A percentile compares a stretch with the other conserved stretches of the same genome.
These are phyloP conservation scores for Schizothecium vesticola DNA, from an alignment of 495 filamentous ascomycete genomes.

Conservation along the genomic window DNA sequence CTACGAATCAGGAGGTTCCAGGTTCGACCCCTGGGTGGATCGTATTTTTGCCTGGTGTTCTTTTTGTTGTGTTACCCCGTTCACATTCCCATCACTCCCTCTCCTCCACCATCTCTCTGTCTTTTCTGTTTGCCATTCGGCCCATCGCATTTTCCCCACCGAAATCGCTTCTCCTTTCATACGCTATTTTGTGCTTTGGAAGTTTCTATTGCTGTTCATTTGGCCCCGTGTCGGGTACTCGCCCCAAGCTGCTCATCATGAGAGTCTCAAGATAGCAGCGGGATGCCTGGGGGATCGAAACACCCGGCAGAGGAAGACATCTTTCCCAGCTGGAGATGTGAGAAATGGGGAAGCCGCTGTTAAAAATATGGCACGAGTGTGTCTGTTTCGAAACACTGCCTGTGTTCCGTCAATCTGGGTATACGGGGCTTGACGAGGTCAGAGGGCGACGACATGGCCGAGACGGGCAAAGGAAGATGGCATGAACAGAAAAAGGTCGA, in stretches of 20 bases:
- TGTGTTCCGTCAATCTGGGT: not conserved
- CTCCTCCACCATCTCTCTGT: not conserved
- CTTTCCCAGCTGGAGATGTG: not conserved
- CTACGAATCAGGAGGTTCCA: constrained; percentile 20
- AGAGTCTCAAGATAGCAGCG: not conserved
- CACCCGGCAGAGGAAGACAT: not conserved
- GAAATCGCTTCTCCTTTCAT: not conserved
- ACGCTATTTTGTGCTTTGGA: not conserved
- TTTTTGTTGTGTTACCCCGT: not conserved
- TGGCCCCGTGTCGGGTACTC: not conserved
- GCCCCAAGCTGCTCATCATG: not conserved
- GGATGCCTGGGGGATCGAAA: not conserved
- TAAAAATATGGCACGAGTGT: constrained; percentile 3
- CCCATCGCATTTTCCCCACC: not conserved
- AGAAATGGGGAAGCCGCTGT: not conserved
- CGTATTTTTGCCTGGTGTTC: constrained; percentile 2
- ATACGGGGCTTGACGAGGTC: not conserved
- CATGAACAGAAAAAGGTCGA: not conserved
- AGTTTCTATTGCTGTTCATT: not conserved
- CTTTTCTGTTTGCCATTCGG: not conserved
- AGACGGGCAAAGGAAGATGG: not conserved
- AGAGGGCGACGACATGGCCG: not conserved
- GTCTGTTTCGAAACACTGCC: constrained; percentile 4
- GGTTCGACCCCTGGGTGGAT: constrained; percentile 18
- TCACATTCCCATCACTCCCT: not conserved